These are phyloP conservation scores for Yamadazyma sp. DNA, from an alignment of 1,139 yeast species.

Conservation along the genomic window DNA sequence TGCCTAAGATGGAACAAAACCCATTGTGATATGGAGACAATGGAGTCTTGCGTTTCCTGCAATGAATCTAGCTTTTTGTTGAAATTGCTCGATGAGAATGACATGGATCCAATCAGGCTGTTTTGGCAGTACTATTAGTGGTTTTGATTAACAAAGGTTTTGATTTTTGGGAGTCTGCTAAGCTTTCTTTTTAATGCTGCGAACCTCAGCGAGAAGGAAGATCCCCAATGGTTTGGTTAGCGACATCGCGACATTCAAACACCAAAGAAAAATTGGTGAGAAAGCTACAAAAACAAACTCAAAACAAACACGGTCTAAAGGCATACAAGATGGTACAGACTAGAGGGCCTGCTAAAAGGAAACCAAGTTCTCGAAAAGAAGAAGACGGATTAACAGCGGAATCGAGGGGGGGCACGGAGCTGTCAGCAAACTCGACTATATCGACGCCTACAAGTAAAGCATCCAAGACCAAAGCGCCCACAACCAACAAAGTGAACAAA, in stretches of 20 bases:
- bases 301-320: neutral
- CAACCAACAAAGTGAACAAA: constrained; percentile 4
- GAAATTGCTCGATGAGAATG: constrained; percentile 59
- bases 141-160: too few species aligned
- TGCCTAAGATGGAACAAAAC: constrained; percentile 75
- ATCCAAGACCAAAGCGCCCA: constrained; percentile 7
- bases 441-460: constrained; percentile 1
- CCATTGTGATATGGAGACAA: constrained; percentile 85
- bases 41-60: constrained; percentile 80
- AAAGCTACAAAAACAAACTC: neutral
- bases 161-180: neutral
- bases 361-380: constrained; percentile 4
- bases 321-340: constrained; percentile 16
- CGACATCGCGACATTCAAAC: neutral
- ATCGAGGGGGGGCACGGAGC: neutral
- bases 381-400: neutral
- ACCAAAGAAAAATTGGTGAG: neutral
- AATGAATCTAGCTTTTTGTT: constrained; percentile 57
- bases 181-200: neutral
- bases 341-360: constrained; percentile 13
- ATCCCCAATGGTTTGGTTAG: neutral
- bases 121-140: too few species aligned
- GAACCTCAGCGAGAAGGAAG: too few species aligned
- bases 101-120: constrained; percentile 51
- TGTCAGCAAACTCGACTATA: neutral